Percentiles rank a stretch among this genome's conserved stretches.
Conservation (phyloP, 306 rosid species). For the Medicago truncatula region MtrunA17r5.0-ANR NC_053046.1:32958501-32959000, state of each 20-base stretch:
- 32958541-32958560: slow-evolving; percentile 78
- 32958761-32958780: slow-evolving; percentile 60
- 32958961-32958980: slow-evolving; percentile 65
- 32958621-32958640: slow-evolving; percentile 97
- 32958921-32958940: slow-evolving; percentile 70
- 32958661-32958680: slow-evolving; percentile 76
- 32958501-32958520: slow-evolving; percentile 71
- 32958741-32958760: slow-evolving; percentile 75
- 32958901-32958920: slow-evolving; percentile 58
- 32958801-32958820: slow-evolving; percentile 90
- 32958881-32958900: slow-evolving; percentile 55
- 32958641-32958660: slow-evolving; percentile 88
- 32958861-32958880: slow-evolving; percentile 55
- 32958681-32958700: slow-evolving; percentile 73
- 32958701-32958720: slow-evolving; percentile 88
- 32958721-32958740: slow-evolving; percentile 61
- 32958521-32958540: slow-evolving; percentile 66
- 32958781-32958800: slow-evolving; percentile 88
- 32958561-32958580: slow-evolving; percentile 78
- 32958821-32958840: slow-evolving; percentile 82
- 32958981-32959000: slow-evolving; percentile 60
- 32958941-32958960: slow-evolving; percentile 84
- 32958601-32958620: slow-evolving; percentile 79
- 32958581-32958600: slow-evolving; percentile 81
- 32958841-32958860: slow-evolving; percentile 66